phyloP scores from a whole-genome alignment of 192 early-diverging fungal species.

The Tieghemiomyces parasiticus region DNA sequence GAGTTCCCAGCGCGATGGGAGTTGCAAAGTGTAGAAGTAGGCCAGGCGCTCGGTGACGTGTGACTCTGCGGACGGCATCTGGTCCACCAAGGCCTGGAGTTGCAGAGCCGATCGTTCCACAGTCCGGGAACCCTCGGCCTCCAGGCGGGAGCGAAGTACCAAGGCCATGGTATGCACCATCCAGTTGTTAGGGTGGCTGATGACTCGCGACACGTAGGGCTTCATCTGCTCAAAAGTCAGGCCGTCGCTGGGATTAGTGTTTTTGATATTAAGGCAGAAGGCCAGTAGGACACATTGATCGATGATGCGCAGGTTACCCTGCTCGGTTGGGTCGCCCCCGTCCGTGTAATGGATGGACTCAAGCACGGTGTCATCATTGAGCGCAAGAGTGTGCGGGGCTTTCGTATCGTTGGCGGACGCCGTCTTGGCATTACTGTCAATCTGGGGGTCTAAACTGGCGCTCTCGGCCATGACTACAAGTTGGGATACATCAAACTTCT shows the following conservation, averaged over 20 bases:
- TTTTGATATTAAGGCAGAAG: conserved; percentile 84
- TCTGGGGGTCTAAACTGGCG: conserved; percentile 24
- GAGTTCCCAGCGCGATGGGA: conserved; percentile 93
- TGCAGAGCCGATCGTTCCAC: conserved; percentile 83
- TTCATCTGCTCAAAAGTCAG: conserved; percentile 93
- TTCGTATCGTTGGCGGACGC: conserved; percentile 7
- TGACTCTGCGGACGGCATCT: conserved; percentile 35
- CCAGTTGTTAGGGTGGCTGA: conserved; percentile 95
- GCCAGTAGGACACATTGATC: conserved; percentile 87
- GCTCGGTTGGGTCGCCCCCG: conserved; percentile 24
- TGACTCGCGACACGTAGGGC: conserved; percentile 79
- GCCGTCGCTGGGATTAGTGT: conserved; percentile 85
- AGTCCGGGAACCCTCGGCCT: conserved; percentile 68
- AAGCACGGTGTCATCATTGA: conserved; percentile 87
- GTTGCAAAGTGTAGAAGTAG: conserved; percentile 57
- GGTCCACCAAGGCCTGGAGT: conserved; percentile 94
- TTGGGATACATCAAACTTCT: conserved; percentile 75
- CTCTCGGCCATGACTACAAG: conserved; percentile 84
- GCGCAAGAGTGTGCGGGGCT: conserved; percentile 52
- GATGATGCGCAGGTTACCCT: conserved; percentile 56
- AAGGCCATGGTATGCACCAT: conserved; percentile 94
- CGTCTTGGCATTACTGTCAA: conserved; percentile 7
- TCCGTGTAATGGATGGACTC: conserved; percentile 61
- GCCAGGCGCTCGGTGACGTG: conserved; percentile 52
- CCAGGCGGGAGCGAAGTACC: conserved; percentile 79